Conservation (phyloP, 768 basidiomycete genomes). For the Xerocomellus dryophilus region DNA sequence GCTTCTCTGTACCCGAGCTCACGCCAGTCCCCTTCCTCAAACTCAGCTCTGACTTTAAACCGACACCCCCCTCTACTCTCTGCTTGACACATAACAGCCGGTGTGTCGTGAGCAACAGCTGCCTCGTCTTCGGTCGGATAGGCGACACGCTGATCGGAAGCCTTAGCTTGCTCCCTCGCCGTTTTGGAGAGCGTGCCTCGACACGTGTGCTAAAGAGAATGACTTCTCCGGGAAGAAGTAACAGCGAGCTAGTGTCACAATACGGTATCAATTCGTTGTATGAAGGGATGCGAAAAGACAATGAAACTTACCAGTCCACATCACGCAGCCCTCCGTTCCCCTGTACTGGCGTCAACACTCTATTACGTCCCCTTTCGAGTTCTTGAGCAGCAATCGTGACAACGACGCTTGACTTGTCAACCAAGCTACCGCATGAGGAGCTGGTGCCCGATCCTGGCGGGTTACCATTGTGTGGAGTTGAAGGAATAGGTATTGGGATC, state of each 20-base stretch:
- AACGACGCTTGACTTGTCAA: conserved; percentile 32
- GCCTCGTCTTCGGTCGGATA: conserved; percentile 49
- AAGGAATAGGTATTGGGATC: conserved; percentile 10
- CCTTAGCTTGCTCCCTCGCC: conserved; percentile 56
- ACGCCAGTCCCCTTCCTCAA: conserved; percentile 25
- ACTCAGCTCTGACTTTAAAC: conserved; percentile 53
- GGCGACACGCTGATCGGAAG: conserved; percentile 47
- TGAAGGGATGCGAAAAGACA: neutral
- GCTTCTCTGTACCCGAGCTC: conserved; percentile 15
- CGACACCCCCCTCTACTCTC: conserved; percentile 33
- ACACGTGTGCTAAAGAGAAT: conserved; percentile 53
- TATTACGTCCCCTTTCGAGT: conserved; percentile 49
- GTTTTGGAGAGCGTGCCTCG: conserved; percentile 50
- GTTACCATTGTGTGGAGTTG: neutral
- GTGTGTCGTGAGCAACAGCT: conserved; percentile 54
- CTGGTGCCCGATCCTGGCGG: conserved; percentile 40
- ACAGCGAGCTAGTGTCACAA: conserved; percentile 27
- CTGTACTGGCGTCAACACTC: conserved; percentile 53
- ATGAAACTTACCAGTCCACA: conserved; percentile 43
- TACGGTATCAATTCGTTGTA: neutral
- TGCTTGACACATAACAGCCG: conserved; percentile 58
- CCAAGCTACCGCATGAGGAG: conserved; percentile 49
- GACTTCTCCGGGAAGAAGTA: conserved; percentile 44
- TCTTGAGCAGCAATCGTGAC: conserved; percentile 35
- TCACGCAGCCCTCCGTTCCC: conserved; percentile 39